Conservation (phyloP, 306 rosid species). For the Cicer arietinum region DNA sequence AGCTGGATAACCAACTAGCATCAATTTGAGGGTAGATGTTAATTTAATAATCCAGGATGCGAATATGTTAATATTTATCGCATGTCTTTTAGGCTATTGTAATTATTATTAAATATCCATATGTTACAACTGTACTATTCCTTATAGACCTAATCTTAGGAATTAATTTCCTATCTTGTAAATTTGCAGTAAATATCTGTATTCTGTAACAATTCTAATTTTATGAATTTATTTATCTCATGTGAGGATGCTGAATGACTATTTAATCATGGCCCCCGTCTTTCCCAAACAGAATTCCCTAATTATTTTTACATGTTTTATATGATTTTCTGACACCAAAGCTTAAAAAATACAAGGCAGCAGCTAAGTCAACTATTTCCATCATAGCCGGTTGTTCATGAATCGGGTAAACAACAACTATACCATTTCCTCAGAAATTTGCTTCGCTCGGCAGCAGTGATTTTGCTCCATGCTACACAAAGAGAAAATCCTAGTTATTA, state of each 20-base stretch:
- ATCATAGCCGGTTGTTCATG: slow-evolving; percentile 30
- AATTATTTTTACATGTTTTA: slow-evolving; percentile 15
- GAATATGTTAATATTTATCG: not conserved
- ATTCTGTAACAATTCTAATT: not conserved
- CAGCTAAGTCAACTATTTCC: slow-evolving; percentile 22
- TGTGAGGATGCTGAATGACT: slow-evolving; percentile 9
- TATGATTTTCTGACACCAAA: slow-evolving; percentile 8
- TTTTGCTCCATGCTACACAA: slow-evolving; percentile 90
- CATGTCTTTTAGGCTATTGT: not conserved
- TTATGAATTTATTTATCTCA: no score
- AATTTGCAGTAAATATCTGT: not conserved
- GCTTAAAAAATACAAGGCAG: slow-evolving; percentile 32
- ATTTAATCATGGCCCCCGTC: not conserved
- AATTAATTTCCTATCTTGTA: slow-evolving; percentile 25
- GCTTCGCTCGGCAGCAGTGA: slow-evolving; percentile 88
- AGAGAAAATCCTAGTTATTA: slow-evolving; percentile 24
- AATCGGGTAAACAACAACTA: slow-evolving; percentile 37
- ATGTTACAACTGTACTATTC: not conserved
- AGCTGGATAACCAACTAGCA: not conserved
- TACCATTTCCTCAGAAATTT: slow-evolving; percentile 87
- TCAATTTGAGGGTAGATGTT: not conserved
- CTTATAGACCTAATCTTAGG: slow-evolving; percentile 3
- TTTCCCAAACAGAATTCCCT: slow-evolving; percentile 11
- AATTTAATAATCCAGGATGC: not conserved
- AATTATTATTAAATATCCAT: not conserved